These are phyloP conservation scores for Zoysia japonica DNA, from an alignment of 176 grass and related monocot species.

Conservation along the genomic window DNA sequence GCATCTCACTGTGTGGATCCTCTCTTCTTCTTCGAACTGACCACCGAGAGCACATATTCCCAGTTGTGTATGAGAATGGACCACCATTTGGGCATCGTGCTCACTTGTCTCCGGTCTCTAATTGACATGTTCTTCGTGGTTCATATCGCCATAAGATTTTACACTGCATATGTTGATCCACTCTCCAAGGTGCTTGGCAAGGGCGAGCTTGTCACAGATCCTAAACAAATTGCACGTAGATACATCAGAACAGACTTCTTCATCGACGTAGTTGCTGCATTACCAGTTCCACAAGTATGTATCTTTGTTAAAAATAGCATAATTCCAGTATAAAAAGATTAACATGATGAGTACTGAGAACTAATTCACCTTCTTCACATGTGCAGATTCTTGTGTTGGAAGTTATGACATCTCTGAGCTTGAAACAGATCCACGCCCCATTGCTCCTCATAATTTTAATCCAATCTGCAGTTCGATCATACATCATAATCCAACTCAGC, in stretches of 20 bases:
- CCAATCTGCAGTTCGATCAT: constrained; percentile 44
- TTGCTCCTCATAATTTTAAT: constrained; percentile 43
- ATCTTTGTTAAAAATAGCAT: not conserved
- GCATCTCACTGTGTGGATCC: constrained; percentile 52
- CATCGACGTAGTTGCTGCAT: constrained; percentile 43
- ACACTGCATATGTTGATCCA: constrained; percentile 56
- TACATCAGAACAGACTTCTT: constrained; percentile 54
- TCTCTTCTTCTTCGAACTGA: constrained; percentile 55
- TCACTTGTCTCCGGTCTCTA: constrained; percentile 43
- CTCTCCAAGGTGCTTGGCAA: constrained; percentile 54
- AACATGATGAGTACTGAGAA: not conserved
- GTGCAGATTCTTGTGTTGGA: constrained; percentile 40
- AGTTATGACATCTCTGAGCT: constrained; percentile 27
- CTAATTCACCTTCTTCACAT: constrained; percentile 10
- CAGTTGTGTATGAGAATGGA: constrained; percentile 51
- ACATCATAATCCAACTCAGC: constrained; percentile 31
- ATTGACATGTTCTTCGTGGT: constrained; percentile 45
- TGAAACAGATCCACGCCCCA: constrained; percentile 10
- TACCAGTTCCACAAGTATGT: constrained; percentile 58
- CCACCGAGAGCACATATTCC: not conserved
- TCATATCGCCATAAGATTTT: constrained; percentile 49
- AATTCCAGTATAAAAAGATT: not conserved
- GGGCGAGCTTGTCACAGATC: constrained; percentile 49
- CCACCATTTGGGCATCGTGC: constrained; percentile 10
- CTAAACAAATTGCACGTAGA: constrained; percentile 38